phyloP scores from a whole-genome alignment of 257 asterid species.

The Solanum etuberosum region DNA sequence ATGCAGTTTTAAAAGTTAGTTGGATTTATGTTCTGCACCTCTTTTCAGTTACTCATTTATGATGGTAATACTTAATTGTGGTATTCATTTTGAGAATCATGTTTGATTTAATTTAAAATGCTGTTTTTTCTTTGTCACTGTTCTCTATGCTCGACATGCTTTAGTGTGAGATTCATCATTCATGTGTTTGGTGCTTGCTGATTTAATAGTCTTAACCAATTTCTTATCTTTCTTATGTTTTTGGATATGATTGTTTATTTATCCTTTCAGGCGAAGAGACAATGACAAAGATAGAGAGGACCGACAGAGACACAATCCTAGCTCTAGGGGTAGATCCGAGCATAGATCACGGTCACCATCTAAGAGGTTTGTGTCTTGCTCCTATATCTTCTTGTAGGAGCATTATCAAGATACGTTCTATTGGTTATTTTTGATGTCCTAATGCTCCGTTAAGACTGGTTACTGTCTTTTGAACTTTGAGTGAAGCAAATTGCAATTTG shows the following conservation, averaged over 20 bases:
- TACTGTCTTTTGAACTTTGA: background rate
- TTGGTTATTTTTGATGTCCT: background rate
- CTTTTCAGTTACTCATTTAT: background rate
- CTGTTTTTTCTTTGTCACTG: background rate
- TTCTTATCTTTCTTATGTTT: background rate
- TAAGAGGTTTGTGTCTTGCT: slow-evolving; percentile 45
- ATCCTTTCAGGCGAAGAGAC: slow-evolving; percentile 52
- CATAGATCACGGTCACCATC: slow-evolving; percentile 77
- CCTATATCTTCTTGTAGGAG: background rate
- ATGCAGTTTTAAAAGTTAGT: background rate
- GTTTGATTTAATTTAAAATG: background rate
- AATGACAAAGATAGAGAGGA: slow-evolving; percentile 68
- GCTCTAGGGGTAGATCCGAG: slow-evolving; percentile 53
- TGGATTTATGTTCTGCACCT: background rate
- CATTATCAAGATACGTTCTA: background rate
- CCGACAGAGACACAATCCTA: slow-evolving; percentile 49
- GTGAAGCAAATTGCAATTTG: background rate
- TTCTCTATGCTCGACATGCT: background rate
- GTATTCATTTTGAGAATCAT: background rate
- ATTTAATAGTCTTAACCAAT: background rate
- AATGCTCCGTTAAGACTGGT: background rate
- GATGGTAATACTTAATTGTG: background rate
- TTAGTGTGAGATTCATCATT: background rate
- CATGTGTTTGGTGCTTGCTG: background rate
- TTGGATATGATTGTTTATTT: background rate